Base-by-base conservation (phyloP, 1,284 basidiomycete genomes). In the Ganoderma multipileum region DNA sequence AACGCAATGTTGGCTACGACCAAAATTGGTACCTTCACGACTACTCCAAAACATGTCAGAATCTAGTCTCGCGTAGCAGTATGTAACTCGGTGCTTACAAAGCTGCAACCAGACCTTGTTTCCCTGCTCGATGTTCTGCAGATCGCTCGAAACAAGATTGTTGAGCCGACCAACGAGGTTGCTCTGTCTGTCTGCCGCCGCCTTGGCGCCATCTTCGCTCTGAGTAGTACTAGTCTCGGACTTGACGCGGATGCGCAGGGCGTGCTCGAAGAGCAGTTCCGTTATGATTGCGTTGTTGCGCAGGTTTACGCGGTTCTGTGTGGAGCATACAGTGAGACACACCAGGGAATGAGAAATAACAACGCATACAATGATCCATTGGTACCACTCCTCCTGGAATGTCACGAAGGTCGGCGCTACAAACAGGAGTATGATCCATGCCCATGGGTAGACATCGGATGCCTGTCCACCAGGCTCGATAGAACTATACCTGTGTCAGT, bases 341-440 rank as follows among this genome's bases (percentile, higher is more conserved):
- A 3, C 12, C 1, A 20, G 30, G 20, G 7, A n/a, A 8, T 8
- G 44, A 8, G 18, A 20, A 23, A 44, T 23, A 12, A 12, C 9
- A 11, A 3, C 23, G 18, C 30, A 77, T 71, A 86, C 85, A 23
- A 80, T 81, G 59, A 85, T 77, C 75, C 83, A 89, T 47, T 85
- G 83, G 67, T 87, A 88, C 82, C 84, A 85, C 70, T 90, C 82
- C 38, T 81, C 77, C 12, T 75, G 75, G 16, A 83, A 59, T 0
- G 83, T 81, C 9, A 78, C 79, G 39, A 83, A 36, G 4, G 85
- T 75, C 2, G 90, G 90, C 9, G 87, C 90, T 6, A 89, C 28
- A 76, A 91, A 88, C 8, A 93, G 82, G 76, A 85, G 81, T 2
- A 81, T 36, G 39, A 93, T 84, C 91, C 92, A 94, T 14, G 91